A percentile compares a stretch with the other conserved stretches of the same genome.
phyloP scores from a whole-genome alignment of 2,329 filamentous ascomycete species.

The Fusarium paranaense region DNA sequence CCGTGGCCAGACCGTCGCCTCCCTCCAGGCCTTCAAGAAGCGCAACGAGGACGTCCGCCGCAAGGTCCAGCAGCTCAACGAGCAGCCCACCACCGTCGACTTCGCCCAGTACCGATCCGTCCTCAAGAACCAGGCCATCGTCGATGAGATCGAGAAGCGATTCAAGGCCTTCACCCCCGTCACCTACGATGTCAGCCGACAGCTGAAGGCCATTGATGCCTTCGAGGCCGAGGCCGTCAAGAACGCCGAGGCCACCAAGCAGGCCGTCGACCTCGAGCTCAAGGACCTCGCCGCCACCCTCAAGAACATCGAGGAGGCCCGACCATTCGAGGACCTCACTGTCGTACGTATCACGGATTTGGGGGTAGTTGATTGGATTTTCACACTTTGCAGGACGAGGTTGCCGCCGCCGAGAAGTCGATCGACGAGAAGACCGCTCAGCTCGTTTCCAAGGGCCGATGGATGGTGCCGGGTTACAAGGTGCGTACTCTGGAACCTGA shows the following conservation, averaged over 20 bases:
- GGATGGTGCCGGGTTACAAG: constrained; percentile 99
- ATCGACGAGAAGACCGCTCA: constrained; percentile 97
- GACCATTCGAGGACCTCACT: constrained; percentile 96
- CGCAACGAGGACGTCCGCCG: constrained; percentile 99
- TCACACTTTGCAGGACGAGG: constrained; percentile 78
- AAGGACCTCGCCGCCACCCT: constrained; percentile 93
- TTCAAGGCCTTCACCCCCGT: constrained; percentile 91
- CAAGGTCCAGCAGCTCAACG: constrained; percentile 85
- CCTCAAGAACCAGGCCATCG: constrained; percentile 95
- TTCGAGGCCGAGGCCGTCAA: constrained; percentile 97
- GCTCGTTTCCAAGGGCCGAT: constrained; percentile 97
- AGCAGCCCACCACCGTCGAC: constrained; percentile 89
- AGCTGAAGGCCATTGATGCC: constrained; percentile 97
- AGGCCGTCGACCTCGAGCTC: constrained; percentile 94
- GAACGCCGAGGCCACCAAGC: constrained; percentile 97
- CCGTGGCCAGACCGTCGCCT: constrained; percentile 90
- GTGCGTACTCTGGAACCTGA: constrained; percentile 62
- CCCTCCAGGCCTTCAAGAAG: constrained; percentile 98
- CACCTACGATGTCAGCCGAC: constrained; percentile 91
- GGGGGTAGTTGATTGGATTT: constrained; percentile 35
- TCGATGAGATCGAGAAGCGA: constrained; percentile 98
- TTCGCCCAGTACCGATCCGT: constrained; percentile 91
- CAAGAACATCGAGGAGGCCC: constrained; percentile 95
- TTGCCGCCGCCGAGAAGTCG: constrained; percentile 91
- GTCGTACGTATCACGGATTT: constrained; percentile 75